These are phyloP conservation scores for Claviceps sorghi DNA, from an alignment of 2,329 filamentous ascomycete species.

Conservation along the genomic window DNA sequence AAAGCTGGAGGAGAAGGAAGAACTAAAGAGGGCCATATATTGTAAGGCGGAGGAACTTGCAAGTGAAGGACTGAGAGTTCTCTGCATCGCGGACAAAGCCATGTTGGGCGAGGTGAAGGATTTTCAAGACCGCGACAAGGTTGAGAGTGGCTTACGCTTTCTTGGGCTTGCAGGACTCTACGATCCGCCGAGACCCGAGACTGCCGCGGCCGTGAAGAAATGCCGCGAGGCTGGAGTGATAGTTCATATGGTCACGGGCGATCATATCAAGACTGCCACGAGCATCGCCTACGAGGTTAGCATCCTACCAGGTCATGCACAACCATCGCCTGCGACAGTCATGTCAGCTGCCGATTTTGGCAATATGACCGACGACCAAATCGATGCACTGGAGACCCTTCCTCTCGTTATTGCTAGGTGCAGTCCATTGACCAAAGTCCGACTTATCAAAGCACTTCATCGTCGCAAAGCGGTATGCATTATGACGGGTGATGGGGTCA, in stretches of 20 bases:
- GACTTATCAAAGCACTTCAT: conserved; percentile 61
- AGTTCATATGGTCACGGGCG: conserved; percentile 57
- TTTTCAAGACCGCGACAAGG: conserved; percentile 32
- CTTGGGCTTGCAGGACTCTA: conserved; percentile 60
- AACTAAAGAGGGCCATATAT: conserved; percentile 30
- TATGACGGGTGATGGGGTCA: conserved; percentile 65
- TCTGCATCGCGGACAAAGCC: conserved; percentile 45
- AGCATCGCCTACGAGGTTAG: conserved; percentile 52
- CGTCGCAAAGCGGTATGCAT: conserved; percentile 53
- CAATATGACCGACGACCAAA: conserved; percentile 43
- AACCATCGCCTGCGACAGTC: conserved; percentile 28
- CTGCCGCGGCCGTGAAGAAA: conserved; percentile 42
- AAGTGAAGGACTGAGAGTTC: conserved; percentile 50
- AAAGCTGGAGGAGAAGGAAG: conserved; percentile 31
- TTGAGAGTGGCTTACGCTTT: conserved; percentile 45
- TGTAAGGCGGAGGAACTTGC: conserved; percentile 41
- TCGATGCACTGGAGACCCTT: conserved; percentile 45
- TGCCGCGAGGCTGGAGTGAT: conserved; percentile 48
- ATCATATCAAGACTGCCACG: conserved; percentile 52
- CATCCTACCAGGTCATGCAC: conserved; percentile 31
- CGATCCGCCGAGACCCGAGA: conserved; percentile 56
- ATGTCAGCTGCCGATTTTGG: conserved; percentile 53
- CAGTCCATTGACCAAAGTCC: conserved; percentile 57
- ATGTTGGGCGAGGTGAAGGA: conserved; percentile 23
- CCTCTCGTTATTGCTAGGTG: conserved; percentile 57